These are phyloP conservation scores for Begonia fuchsioides DNA, from an alignment of 306 rosid species.

Conservation along the genomic window DNA sequence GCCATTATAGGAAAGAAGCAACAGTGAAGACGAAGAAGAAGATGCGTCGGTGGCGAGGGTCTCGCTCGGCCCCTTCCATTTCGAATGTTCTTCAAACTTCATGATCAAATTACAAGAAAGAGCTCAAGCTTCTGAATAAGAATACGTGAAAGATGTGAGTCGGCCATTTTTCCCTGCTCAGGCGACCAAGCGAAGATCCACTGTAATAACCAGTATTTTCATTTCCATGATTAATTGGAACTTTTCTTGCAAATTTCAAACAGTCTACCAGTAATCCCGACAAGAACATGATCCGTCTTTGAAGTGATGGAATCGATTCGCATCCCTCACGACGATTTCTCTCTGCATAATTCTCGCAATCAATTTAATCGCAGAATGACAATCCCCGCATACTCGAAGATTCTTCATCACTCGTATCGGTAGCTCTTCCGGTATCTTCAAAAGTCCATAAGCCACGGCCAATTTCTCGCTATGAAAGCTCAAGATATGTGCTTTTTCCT, in stretches of 20 bases:
- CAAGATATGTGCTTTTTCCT: conserved; percentile 15
- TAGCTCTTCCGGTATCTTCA: conserved; percentile 7
- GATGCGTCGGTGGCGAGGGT: too few species aligned
- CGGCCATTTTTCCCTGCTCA: too few species aligned
- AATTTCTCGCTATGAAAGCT: conserved; percentile 19
- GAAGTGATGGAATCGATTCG: conserved; percentile 18
- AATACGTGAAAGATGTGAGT: too few species aligned
- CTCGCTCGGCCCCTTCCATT: too few species aligned
- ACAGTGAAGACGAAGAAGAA: too few species aligned
- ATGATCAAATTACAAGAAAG: too few species aligned
- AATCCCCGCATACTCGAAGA: conserved; percentile 22
- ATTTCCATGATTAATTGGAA: too few species aligned
- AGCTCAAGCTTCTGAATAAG: too few species aligned
- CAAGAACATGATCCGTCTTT: conserved; percentile 20
- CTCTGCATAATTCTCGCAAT: conserved; percentile 9
- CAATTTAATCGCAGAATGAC: conserved; percentile 15
- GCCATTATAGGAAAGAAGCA: too few species aligned
- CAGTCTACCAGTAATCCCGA: conserved; percentile 14
- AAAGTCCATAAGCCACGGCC: conserved; percentile 17
- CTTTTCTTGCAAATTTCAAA: background rate
- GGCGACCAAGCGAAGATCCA: too few species aligned
- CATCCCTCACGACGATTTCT: conserved; percentile 16
- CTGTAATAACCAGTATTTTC: too few species aligned
- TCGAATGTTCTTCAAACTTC: too few species aligned
- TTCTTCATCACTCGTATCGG: conserved; percentile 18